phyloP scores from a whole-genome alignment of 306 rosid genomes.

The Citrullus amarus region DNA sequence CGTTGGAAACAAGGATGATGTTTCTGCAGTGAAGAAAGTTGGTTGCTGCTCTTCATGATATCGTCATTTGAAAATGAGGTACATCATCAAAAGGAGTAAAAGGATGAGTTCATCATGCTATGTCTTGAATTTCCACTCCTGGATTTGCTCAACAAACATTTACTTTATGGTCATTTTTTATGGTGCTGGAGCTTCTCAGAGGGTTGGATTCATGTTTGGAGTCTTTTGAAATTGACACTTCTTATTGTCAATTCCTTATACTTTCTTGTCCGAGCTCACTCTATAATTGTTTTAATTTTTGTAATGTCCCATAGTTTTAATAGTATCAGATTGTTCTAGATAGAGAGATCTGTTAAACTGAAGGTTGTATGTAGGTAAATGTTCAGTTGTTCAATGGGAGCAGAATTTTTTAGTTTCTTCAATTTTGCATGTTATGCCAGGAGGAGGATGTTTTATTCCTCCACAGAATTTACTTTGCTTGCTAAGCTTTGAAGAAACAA shows the following conservation, averaged over 20 bases:
- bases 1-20: constrained; percentile 46
- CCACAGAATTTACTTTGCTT: neutral
- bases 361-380: constrained; percentile 2
- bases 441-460: neutral
- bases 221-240: constrained; percentile 3
- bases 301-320: constrained; percentile 8
- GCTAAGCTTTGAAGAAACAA: neutral
- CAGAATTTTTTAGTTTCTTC: neutral
- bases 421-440: neutral
- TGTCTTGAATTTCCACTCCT: constrained; percentile 1
- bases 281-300: constrained; percentile 1
- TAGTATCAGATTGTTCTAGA: constrained; percentile 9
- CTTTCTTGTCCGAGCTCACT: neutral
- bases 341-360: constrained; percentile 6
- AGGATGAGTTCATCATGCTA: neutral
- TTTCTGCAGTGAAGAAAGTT: constrained; percentile 39
- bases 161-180: constrained; percentile 6
- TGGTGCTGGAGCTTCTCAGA: constrained; percentile 6
- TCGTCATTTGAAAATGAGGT: neutral
- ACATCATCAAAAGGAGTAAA: constrained; percentile 4
- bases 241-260: constrained; percentile 1
- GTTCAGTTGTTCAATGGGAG: constrained; percentile 10
- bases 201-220: constrained; percentile 6
- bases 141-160: constrained; percentile 1
- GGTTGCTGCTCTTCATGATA: constrained; percentile 43